Percentiles rank a stretch among this genome's conserved stretches.
phyloP scores from a whole-genome alignment of 2,329 filamentous ascomycete species.

The Aspergillus costaricaensis region DNA sequence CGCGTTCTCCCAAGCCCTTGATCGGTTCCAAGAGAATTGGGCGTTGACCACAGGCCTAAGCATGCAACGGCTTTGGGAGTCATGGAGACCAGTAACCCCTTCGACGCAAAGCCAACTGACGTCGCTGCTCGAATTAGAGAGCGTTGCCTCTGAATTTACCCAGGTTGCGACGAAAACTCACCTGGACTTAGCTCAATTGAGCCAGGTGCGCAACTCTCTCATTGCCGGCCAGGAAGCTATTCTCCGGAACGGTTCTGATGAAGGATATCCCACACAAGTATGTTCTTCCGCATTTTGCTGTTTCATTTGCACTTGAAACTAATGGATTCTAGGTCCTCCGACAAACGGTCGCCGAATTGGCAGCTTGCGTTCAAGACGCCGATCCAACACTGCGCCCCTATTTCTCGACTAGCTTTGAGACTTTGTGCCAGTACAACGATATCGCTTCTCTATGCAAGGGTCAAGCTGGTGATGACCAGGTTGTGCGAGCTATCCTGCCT shows the following conservation, averaged over 20 bases:
- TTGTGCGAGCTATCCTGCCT: constrained; percentile 34
- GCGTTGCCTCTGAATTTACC: constrained; percentile 40
- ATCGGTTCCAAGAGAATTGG: constrained; percentile 69
- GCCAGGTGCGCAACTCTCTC: constrained; percentile 40
- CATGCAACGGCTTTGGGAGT: constrained; percentile 78
- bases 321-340: constrained; percentile 34
- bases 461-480: constrained; percentile 14
- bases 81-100: constrained; percentile 64
- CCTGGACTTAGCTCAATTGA: constrained; percentile 39
- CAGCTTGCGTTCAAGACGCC: constrained; percentile 32
- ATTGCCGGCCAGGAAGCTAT: constrained; percentile 42
- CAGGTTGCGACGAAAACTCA: constrained; percentile 39
- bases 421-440: constrained; percentile 50
- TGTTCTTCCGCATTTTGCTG: constrained; percentile 8
- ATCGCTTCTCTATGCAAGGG: constrained; percentile 26
- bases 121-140: constrained; percentile 40
- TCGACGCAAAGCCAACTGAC: constrained; percentile 35
- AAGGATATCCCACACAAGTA: constrained; percentile 37
- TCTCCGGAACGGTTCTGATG: constrained; percentile 39
- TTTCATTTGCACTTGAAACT: constrained; percentile 13
- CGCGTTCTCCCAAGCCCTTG: constrained; percentile 38
- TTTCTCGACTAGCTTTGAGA: constrained; percentile 50
- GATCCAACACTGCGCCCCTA: constrained; percentile 41
- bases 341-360: constrained; percentile 40
- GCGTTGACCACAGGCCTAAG: constrained; percentile 72